Conservation (phyloP, 129 eudicot genomes). For the Flaveria linearis region DNA sequence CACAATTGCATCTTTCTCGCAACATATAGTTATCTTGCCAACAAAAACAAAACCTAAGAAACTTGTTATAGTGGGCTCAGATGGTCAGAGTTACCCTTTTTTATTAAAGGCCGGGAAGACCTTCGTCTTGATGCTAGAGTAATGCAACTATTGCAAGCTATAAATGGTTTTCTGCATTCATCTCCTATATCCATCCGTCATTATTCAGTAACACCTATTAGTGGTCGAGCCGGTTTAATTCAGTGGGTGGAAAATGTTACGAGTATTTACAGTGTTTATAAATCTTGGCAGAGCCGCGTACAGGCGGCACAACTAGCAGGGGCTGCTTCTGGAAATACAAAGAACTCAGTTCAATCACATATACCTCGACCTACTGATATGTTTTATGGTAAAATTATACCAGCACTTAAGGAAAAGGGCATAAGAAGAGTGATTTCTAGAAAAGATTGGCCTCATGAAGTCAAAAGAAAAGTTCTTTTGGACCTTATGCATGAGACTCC, state of each 20-base stretch:
- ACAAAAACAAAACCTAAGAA: conserved; percentile 98
- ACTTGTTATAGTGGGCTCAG: conserved; percentile 81
- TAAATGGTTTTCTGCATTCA: conserved; percentile 78
- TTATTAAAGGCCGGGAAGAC: conserved; percentile 94
- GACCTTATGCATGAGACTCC: conserved; percentile 98
- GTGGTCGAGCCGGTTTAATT: conserved; percentile 98
- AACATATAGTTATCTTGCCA: conserved; percentile 69
- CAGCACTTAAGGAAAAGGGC: conserved; percentile 98
- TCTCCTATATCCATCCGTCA: conserved; percentile 67
- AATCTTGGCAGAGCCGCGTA: conserved; percentile 89
- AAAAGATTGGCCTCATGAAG: conserved; percentile 99
- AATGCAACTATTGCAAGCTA: conserved; percentile 94
- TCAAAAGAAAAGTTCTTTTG: conserved; percentile 83
- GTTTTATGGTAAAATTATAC: conserved; percentile 98
- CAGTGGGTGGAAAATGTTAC: conserved; percentile 97
- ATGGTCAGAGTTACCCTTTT: conserved; percentile 86
- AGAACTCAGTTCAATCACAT: conserved; percentile 60
- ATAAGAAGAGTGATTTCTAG: conserved; percentile 93
- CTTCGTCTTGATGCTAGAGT: conserved; percentile 99
- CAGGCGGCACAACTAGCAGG: conserved; percentile 77
- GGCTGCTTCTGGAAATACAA: conserved; percentile 52
- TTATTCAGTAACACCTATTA: conserved; percentile 96
- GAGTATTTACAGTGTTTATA: conserved; percentile 86
- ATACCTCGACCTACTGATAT: conserved; percentile 95
- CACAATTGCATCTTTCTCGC: conserved; percentile 85